Evolutionary conservation across 495 filamentous ascomycete genomes (phyloP), one percentile per base, ranked within the genome.

Genomic region (Penicillium coffeae): DNA sequence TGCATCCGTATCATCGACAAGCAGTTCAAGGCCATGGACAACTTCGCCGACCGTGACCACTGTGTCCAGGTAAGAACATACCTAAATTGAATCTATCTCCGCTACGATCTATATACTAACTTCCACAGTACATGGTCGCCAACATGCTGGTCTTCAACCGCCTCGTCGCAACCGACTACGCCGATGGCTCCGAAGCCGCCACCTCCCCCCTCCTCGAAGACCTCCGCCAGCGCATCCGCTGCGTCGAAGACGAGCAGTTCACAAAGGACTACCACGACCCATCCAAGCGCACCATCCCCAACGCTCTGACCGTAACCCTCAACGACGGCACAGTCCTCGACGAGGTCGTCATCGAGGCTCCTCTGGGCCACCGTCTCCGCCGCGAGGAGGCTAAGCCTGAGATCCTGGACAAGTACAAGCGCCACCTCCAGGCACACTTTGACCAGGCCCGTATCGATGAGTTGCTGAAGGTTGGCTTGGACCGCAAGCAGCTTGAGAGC

Each of bases 1-100:
- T 97, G 94, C 71, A 82, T 97, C 59, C 89, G 93, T 45, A 98
- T 98, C 72, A 98, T 98, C 63, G 93, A 98, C 80, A 98, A 98
- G 80, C 94, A 97, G 72, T 93, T 95, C 79, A 97, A 96, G 78
- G 85, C 90, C 50, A 91, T 98, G 87, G 90, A 96, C 77, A 98
- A 98, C 79, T 98, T 96, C 63, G 93, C 93, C 52, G 93, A 98
- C 71, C 90, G 93, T 53, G 93, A 98, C 70, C 93, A 97, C 78
- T 98, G 93, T 74, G 92, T 98, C 55, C 93, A 96, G 74, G 75
- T 78, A 63, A 51, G 64, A 27, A 41, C 13, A 13, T 7, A 30
- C 16, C 14, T 33, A 7, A 3, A 32, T n/a, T n/a, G n/a, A 20
- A 5, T 9, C 19, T 25, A 33, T 20, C n/a, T n/a, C n/a, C n/a